These are phyloP conservation scores for Cyanidioschyzon merolae DNA, from an alignment of 23 red algal species.

Conservation along the genomic window DNA sequence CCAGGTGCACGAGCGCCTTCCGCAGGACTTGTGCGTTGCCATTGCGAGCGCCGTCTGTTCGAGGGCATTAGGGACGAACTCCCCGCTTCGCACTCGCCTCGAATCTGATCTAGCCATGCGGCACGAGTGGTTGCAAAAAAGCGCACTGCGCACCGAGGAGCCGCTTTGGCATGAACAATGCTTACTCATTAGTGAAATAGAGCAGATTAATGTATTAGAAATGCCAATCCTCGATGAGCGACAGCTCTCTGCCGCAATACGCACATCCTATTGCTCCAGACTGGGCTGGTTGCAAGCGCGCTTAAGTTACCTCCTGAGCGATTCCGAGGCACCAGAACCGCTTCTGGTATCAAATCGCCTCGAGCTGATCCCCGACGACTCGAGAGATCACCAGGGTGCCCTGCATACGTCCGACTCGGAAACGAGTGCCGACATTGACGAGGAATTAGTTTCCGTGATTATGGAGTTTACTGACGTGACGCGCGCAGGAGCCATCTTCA, in stretches of 20 bases:
- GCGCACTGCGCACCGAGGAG: not conserved
- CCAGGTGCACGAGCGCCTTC: not conserved
- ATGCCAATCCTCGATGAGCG: not conserved
- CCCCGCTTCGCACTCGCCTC: not conserved
- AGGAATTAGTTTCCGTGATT: not conserved
- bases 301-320: not conserved
- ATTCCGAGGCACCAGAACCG: not conserved
- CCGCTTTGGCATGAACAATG: not conserved
- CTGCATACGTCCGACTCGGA: not conserved
- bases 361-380: not conserved
- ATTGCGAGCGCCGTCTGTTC: not conserved
- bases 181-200: not conserved
- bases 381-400: not conserved
- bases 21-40: not conserved
- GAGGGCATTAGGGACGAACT: not conserved
- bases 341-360: not conserved
- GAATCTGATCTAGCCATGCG: not conserved
- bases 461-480: not conserved
- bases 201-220: not conserved
- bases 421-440: not conserved
- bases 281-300: not conserved
- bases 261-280: not conserved
- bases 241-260: not conserved
- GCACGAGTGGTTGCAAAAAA: not conserved
- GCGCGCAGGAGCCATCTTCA: not conserved